A percentile compares a stretch with the other conserved stretches of the same genome.
Conservation (phyloP, 441 rosid genomes). For the Syzygium malaccense region DNA sequence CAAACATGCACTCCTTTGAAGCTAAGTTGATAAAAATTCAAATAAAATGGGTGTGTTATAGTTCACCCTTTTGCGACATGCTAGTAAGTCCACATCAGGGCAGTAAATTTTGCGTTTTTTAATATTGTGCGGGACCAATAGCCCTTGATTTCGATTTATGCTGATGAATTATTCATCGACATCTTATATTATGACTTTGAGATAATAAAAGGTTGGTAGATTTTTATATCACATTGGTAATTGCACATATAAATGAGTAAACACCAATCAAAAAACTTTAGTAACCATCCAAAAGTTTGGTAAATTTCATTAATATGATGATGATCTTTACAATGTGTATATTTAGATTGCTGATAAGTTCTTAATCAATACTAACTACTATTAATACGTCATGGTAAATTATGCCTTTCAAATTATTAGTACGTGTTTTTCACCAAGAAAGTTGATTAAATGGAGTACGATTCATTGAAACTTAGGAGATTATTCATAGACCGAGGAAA, state of each 20-base stretch:
- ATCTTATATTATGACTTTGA: background rate
- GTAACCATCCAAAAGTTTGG: rapidly evolving
- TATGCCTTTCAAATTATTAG: background rate
- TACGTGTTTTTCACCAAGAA: background rate
- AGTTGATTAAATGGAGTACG: background rate
- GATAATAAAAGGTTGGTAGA: background rate
- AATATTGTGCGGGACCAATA: background rate
- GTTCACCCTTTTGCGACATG: background rate
- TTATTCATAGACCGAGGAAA: background rate
- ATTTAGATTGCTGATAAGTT: background rate
- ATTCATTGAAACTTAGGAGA: background rate
- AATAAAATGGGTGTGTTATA: background rate
- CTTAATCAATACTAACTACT: background rate
- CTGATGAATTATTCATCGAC: background rate
- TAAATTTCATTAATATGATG: background rate
- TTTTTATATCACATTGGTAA: background rate
- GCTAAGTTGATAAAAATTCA: background rate
- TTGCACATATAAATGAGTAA: background rate
- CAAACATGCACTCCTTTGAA: background rate
- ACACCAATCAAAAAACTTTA: background rate
- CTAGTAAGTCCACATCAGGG: background rate
- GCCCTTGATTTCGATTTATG: background rate
- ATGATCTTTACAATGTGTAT: background rate
- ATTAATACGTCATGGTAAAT: background rate
- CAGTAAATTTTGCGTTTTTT: background rate